Conservation (phyloP, 768 basidiomycete species). For the Pleurotus cornucopiae region DNA sequence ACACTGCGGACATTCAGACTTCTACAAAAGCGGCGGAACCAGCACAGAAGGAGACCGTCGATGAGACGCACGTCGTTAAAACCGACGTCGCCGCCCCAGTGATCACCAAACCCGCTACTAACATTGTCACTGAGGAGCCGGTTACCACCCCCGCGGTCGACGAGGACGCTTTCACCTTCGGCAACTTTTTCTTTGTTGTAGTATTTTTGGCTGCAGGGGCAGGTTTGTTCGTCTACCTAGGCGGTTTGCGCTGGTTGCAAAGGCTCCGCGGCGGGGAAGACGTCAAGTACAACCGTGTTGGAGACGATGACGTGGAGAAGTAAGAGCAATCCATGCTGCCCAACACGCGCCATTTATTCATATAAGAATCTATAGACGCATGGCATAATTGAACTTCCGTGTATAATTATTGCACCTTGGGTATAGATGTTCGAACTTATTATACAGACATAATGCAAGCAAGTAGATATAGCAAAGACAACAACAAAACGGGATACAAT, state of each 20-base stretch:
- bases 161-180: slow-evolving; percentile 17
- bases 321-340: slow-evolving; percentile 21
- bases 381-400: slow-evolving; percentile 16
- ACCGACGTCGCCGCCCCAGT: not conserved
- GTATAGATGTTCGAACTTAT: not conserved
- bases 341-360: not conserved
- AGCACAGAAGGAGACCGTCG: too few species aligned
- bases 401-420: not conserved
- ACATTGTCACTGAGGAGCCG: not conserved
- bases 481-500: slow-evolving; percentile 2
- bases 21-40: slow-evolving; percentile 5
- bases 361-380: slow-evolving; percentile 18
- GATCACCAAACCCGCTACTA: not conserved
- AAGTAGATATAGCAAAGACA: not conserved
- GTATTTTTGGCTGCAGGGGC: slow-evolving; percentile 42
- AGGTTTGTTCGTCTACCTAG: slow-evolving; percentile 45
- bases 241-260: slow-evolving; percentile 43
- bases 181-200: slow-evolving; percentile 30
- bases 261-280: slow-evolving; percentile 30
- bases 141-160: slow-evolving; percentile 10
- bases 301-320: slow-evolving; percentile 48
- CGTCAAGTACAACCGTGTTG: slow-evolving; percentile 41
- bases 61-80: not conserved
- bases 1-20: slow-evolving; percentile 15
- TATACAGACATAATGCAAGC: not conserved